A percentile compares a stretch with the other conserved stretches of the same genome.
phyloP scores from a whole-genome alignment of 768 basidiomycete genomes.

The Termitomyces sp. region DNA sequence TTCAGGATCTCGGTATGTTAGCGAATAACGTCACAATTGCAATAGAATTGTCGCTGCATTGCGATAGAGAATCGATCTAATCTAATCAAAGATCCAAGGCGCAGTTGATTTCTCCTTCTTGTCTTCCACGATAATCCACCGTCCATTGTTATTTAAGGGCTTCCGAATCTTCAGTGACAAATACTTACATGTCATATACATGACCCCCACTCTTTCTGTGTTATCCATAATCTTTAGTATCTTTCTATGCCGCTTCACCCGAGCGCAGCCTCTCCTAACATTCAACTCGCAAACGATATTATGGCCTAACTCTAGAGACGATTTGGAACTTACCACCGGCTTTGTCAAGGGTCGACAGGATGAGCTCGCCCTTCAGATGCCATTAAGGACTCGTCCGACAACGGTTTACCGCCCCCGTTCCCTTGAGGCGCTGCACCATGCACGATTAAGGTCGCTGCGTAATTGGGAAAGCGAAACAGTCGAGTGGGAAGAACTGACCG shows the following conservation, averaged over 20 bases:
- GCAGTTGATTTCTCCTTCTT: neutral
- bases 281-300: slow-evolving; percentile 16
- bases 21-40: neutral
- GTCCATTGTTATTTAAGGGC: neutral
- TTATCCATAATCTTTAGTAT: slow-evolving; percentile 2
- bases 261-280: slow-evolving; percentile 10
- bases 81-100: neutral
- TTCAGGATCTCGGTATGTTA: neutral
- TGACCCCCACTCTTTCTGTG: slow-evolving; percentile 8
- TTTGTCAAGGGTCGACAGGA: neutral
- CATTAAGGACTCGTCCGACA: slow-evolving; percentile 49
- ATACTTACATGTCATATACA: slow-evolving; percentile 19
- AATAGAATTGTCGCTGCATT: no score
- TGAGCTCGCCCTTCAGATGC: slow-evolving; percentile 4
- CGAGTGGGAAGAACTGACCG: slow-evolving; percentile 66
- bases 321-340: slow-evolving; percentile 7
- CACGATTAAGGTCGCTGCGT: slow-evolving; percentile 50
- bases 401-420: slow-evolving; percentile 63
- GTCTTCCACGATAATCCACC: neutral
- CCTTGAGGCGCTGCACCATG: slow-evolving; percentile 46
- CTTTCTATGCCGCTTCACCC: slow-evolving; percentile 1
- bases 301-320: slow-evolving; percentile 9
- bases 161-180: neutral
- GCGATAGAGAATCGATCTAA: neutral
- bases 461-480: slow-evolving; percentile 48